Evolutionary conservation across 768 basidiomycete genomes (phyloP), one percentile per base, ranked within the genome.

Genomic region (Lyophyllum shimeji): DNA sequence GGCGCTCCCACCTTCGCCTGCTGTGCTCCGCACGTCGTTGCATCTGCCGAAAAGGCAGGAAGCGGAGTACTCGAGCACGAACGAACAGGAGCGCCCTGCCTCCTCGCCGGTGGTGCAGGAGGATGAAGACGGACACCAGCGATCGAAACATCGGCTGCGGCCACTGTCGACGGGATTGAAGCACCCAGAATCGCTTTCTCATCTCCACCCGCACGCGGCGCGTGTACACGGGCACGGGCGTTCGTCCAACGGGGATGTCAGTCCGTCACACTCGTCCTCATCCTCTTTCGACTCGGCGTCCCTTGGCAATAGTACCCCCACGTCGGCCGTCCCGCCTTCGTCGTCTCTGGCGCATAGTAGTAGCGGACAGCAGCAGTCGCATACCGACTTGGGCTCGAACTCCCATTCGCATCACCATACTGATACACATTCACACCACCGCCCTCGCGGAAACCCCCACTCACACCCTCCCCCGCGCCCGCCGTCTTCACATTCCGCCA

Each of bases 361-460:
- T 20, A 46, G 46, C 46, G 18, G 8, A 15, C 25, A 47, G 12
- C 46, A 3, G 8, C 31, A 27, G 6, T 20, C 46, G 25, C 23
- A 44, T 24, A 15, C 39, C 5, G n/a, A n/a, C n/a, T 9, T 40
- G 39, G 15, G 15, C 4, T 40, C 39, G n/a, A 18, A 18, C n/a
- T 18, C 15, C 12, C 34, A 37, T 37, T 6, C 34, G 7, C 34
- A 37, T 37, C 34, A 3, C n/a, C 31, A 29, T 29, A 29, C 29
- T 29, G 5, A 29, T 9, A 29, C 29, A 5, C 29, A 29, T 9
- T 5, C 34, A 2, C 15, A 37, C 15, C 31, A 33, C 7, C 6
- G 31, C 31, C 31, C 6, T 50, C 61, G 18, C 53, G 59, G 20
- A 57, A 60, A 20, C 60, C 66, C 48, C 63, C 60, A 8, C 60